phyloP scores from a whole-genome alignment of 257 asterid genomes.

The Mitragyna speciosa region DNA sequence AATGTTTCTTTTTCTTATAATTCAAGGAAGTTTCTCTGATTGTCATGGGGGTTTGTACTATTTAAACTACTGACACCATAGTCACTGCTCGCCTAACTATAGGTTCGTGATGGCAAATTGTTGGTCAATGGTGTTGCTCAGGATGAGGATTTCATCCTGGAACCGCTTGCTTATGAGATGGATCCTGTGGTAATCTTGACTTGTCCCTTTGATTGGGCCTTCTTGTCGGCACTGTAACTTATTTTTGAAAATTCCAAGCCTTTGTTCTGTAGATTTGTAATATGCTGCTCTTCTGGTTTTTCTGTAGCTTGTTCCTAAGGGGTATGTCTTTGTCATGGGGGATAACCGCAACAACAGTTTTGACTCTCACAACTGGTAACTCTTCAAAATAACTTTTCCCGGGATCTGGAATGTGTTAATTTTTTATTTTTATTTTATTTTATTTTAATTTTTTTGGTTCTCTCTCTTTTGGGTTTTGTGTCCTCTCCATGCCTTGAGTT shows the following conservation, averaged over 20 bases:
- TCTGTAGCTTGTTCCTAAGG: conserved; percentile 80
- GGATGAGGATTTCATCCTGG: conserved; percentile 86
- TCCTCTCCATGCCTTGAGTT: not conserved
- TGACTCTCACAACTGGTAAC: conserved; percentile 90
- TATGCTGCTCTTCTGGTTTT: conserved; percentile 13
- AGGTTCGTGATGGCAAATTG: conserved; percentile 80
- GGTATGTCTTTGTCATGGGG: conserved; percentile 88
- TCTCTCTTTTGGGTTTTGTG: no score
- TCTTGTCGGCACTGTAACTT: no score
- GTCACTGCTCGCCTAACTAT: conserved; percentile 3
- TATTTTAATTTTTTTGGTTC: no score
- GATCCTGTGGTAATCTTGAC: conserved; percentile 56
- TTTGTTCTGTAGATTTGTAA: not conserved
- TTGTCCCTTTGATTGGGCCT: not conserved
- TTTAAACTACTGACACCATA: not conserved
- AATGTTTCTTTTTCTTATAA: conserved; percentile 11
- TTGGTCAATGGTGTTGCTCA: conserved; percentile 69
- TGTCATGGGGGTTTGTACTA: not conserved
- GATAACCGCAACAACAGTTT: conserved; percentile 94
- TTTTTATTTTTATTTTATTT: no score
- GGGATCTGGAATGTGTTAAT: not conserved
- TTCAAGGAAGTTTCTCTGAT: not conserved
- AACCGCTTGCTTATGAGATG: conserved; percentile 88
- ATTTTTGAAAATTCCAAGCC: not conserved
- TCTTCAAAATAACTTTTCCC: not conserved